A percentile compares a stretch with the other conserved stretches of the same genome.
These are phyloP conservation scores for Colletotrichum plurivorum DNA, from an alignment of 2,329 filamentous ascomycete species.

Conservation along the genomic window DNA sequence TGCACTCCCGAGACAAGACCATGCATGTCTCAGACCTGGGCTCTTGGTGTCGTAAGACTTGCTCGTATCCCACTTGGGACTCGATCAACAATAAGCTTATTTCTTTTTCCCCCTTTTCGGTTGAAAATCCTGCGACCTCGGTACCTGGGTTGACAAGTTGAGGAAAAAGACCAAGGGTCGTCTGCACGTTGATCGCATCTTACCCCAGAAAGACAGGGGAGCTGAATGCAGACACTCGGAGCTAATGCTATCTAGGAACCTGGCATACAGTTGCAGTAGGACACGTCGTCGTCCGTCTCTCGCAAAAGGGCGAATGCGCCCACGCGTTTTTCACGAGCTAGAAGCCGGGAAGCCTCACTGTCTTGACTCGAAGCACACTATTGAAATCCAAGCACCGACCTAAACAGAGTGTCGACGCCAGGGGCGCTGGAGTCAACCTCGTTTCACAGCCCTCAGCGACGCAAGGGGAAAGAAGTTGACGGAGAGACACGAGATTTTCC, in stretches of 20 bases:
- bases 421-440: too few relatives aligned
- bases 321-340: too few relatives aligned
- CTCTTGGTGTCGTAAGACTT: neutral
- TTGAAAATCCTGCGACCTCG: neutral
- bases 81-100: neutral
- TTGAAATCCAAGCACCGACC: neutral
- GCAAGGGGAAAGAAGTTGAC: neutral
- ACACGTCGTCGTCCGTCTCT: too few relatives aligned
- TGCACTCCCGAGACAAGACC: neutral
- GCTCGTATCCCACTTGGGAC: conserved; percentile 54
- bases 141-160: too few relatives aligned
- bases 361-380: neutral
- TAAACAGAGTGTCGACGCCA: neutral
- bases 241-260: too few relatives aligned
- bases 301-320: too few relatives aligned
- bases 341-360: neutral
- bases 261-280: too few relatives aligned
- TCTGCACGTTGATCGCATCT: too few relatives aligned
- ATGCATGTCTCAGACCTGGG: neutral
- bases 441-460: neutral
- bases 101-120: neutral
- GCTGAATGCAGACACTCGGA: too few relatives aligned
- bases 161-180: too few relatives aligned
- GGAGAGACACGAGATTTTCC: too few relatives aligned
- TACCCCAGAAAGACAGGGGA: too few relatives aligned